These are phyloP conservation scores for Kwoniella mangroviensis DNA, from an alignment of 768 basidiomycete genomes.

Conservation along the genomic window DNA sequence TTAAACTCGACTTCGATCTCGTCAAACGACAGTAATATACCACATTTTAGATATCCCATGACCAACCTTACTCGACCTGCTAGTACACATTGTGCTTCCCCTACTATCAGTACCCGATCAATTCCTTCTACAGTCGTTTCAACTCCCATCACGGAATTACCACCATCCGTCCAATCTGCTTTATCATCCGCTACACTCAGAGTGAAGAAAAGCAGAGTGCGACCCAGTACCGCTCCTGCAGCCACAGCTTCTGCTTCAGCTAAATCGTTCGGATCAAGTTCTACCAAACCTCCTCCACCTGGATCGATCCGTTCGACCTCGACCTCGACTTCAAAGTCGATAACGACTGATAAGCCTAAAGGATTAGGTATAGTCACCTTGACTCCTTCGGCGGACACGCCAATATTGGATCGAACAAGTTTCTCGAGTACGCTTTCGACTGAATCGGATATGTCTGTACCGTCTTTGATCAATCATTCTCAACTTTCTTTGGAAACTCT, in stretches of 20 bases:
- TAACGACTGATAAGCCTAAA: not conserved
- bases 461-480: constrained; percentile 14
- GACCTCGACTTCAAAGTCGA: not conserved
- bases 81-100: constrained; percentile 6
- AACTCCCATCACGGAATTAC: not conserved
- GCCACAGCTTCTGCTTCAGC: not conserved
- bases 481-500: constrained; percentile 15
- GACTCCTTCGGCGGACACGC: not conserved
- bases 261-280: constrained; percentile 18
- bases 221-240: constrained; percentile 40
- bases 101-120: constrained; percentile 1
- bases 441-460: constrained; percentile 8
- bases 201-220: constrained; percentile 8
- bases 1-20: constrained; percentile 35
- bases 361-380: constrained; percentile 3
- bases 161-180: not conserved
- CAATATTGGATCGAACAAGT: constrained; percentile 19
- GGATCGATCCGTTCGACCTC: not conserved
- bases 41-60: constrained; percentile 51
- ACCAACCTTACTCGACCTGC: constrained; percentile 17
- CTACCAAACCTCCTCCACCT: constrained; percentile 6
- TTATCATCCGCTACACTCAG: constrained; percentile 9
- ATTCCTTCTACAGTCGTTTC: not conserved
- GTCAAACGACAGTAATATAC: constrained; percentile 12
- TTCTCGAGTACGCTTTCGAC: constrained; percentile 19